A percentile compares a stretch with the other conserved stretches of the same genome.
Conservation (phyloP, 2,329 filamentous ascomycete species). For the Trichoderma sp. region DNA sequence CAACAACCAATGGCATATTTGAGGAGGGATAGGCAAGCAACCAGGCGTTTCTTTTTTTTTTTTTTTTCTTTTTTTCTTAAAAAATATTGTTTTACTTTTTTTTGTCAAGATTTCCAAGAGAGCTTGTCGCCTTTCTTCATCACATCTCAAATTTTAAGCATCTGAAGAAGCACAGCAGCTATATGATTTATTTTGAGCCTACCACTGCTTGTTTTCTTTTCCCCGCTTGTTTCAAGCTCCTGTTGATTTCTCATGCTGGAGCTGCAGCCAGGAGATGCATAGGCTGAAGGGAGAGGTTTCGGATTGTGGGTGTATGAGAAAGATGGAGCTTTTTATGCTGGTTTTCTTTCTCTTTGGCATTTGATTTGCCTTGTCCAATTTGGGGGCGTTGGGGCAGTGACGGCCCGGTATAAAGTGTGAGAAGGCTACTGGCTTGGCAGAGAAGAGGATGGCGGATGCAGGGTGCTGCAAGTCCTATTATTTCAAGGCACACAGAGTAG, state of each 20-base stretch:
- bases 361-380: conserved; percentile 21
- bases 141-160: neutral
- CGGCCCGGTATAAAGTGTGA: conserved; percentile 20
- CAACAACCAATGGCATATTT: conserved; percentile 25
- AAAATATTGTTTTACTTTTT: conserved; percentile 13
- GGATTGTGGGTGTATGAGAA: neutral
- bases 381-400: conserved; percentile 21
- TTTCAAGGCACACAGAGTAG: conserved; percentile 14
- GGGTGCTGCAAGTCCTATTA: conserved; percentile 6
- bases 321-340: conserved; percentile 4
- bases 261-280: neutral
- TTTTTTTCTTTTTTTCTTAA: conserved; percentile 26
- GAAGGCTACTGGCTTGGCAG: conserved; percentile 16
- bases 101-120: conserved; percentile 27
- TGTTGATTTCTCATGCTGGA: neutral
- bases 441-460: conserved; percentile 1
- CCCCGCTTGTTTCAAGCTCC: neutral
- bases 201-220: neutral
- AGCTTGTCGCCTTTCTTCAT: neutral
- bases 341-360: conserved; percentile 16
- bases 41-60: conserved; percentile 27
- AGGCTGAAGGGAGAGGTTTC: neutral
- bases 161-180: conserved; percentile 9
- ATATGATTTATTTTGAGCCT: neutral
- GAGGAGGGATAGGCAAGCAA: conserved; percentile 25